Percentiles rank a stretch among this genome's conserved stretches.
Conservation (phyloP, 768 basidiomycete genomes). For the Tricholoma matsutake region DNA sequence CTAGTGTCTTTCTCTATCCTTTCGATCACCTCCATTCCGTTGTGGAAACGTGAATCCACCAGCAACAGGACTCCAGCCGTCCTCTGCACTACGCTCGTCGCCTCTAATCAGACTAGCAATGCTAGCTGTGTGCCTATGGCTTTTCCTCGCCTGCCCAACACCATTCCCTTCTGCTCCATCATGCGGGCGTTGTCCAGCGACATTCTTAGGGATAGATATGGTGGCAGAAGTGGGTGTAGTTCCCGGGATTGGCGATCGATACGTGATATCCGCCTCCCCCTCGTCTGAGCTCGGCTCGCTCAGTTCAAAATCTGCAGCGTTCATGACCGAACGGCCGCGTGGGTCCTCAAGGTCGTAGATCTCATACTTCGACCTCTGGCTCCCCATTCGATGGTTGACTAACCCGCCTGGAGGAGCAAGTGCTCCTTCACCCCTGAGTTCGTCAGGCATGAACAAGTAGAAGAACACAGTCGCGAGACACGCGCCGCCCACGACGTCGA, state of each 20-base stretch:
- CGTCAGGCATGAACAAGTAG: slow-evolving; percentile 84
- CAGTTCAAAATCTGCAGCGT: slow-evolving; percentile 53
- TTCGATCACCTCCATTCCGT: slow-evolving; percentile 6
- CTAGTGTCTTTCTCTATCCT: neutral
- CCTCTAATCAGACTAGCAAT: slow-evolving; percentile 79
- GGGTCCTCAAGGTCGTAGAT: slow-evolving; percentile 75
- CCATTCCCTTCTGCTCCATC: slow-evolving; percentile 19
- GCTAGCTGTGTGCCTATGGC: slow-evolving; percentile 78
- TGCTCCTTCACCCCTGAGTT: slow-evolving; percentile 57
- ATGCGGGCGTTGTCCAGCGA: slow-evolving; percentile 8
- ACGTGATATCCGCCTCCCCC: slow-evolving; percentile 66
- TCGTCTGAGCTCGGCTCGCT: slow-evolving; percentile 59
- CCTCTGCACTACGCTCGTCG: slow-evolving; percentile 71
- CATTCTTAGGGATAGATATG: slow-evolving; percentile 12
- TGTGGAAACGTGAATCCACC: slow-evolving; percentile 22
- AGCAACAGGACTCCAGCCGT: slow-evolving; percentile 76
- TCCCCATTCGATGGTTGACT: slow-evolving; percentile 7
- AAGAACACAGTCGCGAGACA: slow-evolving; percentile 87
- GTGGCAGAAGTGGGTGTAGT: slow-evolving; percentile 33
- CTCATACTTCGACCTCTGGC: slow-evolving; percentile 62
- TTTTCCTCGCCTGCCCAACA: slow-evolving; percentile 26
- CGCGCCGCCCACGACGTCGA: slow-evolving; percentile 93
- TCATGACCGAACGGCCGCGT: slow-evolving; percentile 34
- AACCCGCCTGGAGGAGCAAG: slow-evolving; percentile 44
- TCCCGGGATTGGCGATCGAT: slow-evolving; percentile 58